phyloP scores from a whole-genome alignment of 768 basidiomycete genomes.

The Hypsizygus marmoreus region DNA sequence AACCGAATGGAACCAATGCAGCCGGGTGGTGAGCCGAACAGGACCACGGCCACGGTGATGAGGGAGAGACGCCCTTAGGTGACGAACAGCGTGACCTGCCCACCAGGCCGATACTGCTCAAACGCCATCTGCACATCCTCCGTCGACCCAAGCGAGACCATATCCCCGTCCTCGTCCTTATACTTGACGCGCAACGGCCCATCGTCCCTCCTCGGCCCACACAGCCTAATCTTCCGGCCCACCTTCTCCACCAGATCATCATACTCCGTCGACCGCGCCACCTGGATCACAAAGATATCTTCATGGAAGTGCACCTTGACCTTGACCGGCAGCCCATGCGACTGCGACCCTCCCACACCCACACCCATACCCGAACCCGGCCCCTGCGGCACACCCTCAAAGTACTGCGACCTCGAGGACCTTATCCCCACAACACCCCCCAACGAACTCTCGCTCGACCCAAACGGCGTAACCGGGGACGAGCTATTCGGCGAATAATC shows the following conservation, averaged over 20 bases:
- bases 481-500: conserved; percentile 84
- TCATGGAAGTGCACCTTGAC: conserved; percentile 95
- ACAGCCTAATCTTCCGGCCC: conserved; percentile 89
- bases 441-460: conserved; percentile 84
- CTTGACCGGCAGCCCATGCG: conserved; percentile 60
- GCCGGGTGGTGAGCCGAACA: conserved; percentile 9
- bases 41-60: background rate
- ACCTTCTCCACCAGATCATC: conserved; percentile 87
- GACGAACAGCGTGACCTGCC: conserved; percentile 81
- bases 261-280: conserved; percentile 77
- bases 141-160: conserved; percentile 84
- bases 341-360: conserved; percentile 14
- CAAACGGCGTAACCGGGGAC: conserved; percentile 88
- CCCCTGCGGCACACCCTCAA: conserved; percentile 34
- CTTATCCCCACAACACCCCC: conserved; percentile 57
- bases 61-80: conserved; percentile 44
- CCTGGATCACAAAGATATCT: conserved; percentile 94
- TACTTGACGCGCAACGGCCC: conserved; percentile 86
- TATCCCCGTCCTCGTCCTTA: conserved; percentile 89
- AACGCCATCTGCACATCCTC: conserved; percentile 96
- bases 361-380: background rate
- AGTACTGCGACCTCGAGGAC: conserved; percentile 55
- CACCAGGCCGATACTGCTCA: conserved; percentile 77
- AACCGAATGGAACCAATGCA: conserved; percentile 8
- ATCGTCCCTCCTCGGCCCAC: conserved; percentile 79